These are phyloP conservation scores for Termitomyces sp. DNA, from an alignment of 768 basidiomycete genomes.

Conservation along the genomic window DNA sequence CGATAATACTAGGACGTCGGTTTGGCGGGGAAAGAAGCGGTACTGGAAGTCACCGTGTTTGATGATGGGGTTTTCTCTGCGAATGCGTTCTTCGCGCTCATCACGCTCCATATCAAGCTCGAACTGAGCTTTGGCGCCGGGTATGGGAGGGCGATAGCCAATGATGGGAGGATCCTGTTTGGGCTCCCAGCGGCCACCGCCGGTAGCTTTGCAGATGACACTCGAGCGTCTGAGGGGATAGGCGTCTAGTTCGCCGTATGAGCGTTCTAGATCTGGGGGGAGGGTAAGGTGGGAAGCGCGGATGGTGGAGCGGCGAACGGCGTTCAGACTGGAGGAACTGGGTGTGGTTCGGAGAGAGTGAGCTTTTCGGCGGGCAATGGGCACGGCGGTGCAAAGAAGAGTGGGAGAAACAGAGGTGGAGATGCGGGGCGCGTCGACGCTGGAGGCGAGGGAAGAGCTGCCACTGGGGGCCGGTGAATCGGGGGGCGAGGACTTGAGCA, in stretches of 20 bases:
- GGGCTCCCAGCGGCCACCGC: constrained; percentile 80
- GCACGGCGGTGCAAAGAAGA: constrained; percentile 18
- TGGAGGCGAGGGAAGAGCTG: constrained; percentile 28
- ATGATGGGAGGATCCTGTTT: constrained; percentile 44
- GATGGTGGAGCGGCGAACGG: constrained; percentile 26
- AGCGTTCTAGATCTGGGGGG: constrained; percentile 40
- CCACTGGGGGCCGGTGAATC: constrained; percentile 29
- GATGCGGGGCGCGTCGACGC: constrained; percentile 15
- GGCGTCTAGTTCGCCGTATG: constrained; percentile 67
- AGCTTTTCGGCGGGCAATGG: constrained; percentile 23
- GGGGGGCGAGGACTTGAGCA: constrained; percentile 33
- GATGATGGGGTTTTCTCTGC: constrained; percentile 61
- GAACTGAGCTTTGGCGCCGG: constrained; percentile 63
- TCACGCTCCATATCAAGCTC: constrained; percentile 70
- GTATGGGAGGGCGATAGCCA: constrained; percentile 54
- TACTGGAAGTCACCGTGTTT: constrained; percentile 67
- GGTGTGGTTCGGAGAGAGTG: constrained; percentile 28
- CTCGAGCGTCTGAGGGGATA: constrained; percentile 70
- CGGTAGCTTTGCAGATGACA: constrained; percentile 71
- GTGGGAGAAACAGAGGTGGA: constrained; percentile 15
- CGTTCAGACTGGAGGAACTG: constrained; percentile 32
- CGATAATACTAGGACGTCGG: constrained; percentile 38
- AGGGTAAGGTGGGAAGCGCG: constrained; percentile 34
- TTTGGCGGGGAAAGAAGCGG: constrained; percentile 41
- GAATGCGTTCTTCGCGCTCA: constrained; percentile 47